Percentiles rank a stretch among this genome's conserved stretches.
These are phyloP conservation scores for Calycina marina DNA, from an alignment of 2,329 filamentous ascomycete genomes.

Conservation along the genomic window DNA sequence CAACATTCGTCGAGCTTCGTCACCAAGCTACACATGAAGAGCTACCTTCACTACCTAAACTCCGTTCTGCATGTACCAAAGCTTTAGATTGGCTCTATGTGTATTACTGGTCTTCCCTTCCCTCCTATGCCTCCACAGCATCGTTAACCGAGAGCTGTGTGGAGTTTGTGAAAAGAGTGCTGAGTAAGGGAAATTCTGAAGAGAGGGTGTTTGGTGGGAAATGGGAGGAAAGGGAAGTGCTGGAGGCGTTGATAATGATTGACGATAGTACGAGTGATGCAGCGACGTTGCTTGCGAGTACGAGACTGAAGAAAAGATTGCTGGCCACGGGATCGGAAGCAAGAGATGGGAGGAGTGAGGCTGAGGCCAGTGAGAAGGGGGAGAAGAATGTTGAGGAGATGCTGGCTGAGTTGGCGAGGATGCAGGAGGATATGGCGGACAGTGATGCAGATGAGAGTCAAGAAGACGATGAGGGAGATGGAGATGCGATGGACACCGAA, in stretches of 20 bases:
- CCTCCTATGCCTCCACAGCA: too few relatives aligned
- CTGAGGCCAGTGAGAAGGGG: not conserved
- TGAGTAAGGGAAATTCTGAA: conserved; percentile 15
- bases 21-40: conserved; percentile 87
- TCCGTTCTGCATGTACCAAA: conserved; percentile 54
- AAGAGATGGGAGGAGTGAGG: conserved; percentile 1
- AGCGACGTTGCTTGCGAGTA: conserved; percentile 7
- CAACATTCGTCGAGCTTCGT: conserved; percentile 74
- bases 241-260: conserved; percentile 13
- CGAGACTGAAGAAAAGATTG: conserved; percentile 30
- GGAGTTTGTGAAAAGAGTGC: conserved; percentile 9
- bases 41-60: conserved; percentile 58
- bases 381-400: conserved; percentile 9
- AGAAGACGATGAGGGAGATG: conserved; percentile 3
- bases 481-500: conserved; percentile 3
- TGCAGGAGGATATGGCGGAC: conserved; percentile 12
- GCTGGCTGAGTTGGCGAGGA: conserved; percentile 10
- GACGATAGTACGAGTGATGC: conserved; percentile 10
- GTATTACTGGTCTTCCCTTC: conserved; percentile 76
- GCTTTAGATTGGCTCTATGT: conserved; percentile 78
- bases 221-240: conserved; percentile 12
- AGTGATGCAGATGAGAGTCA: conserved; percentile 6
- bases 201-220: conserved; percentile 8
- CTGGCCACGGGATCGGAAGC: too few relatives aligned
- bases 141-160: conserved; percentile 15